Conservation (phyloP, 768 basidiomycete species). For the Trametes sanguinea region DNA sequence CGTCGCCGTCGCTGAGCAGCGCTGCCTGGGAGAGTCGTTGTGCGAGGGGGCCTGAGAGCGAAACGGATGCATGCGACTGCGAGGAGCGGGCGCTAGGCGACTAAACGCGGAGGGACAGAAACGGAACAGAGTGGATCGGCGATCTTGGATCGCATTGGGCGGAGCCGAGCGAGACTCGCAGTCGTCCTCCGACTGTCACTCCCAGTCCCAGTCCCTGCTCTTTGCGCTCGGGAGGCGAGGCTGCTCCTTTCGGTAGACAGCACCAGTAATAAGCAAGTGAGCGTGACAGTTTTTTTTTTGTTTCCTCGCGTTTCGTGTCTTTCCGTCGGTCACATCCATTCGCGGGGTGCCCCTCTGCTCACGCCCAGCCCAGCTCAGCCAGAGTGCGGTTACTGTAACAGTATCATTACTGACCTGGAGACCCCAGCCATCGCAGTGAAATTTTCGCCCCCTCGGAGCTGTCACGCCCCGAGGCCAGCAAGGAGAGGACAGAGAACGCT, state of each 20-base stretch:
- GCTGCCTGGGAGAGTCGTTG: neutral
- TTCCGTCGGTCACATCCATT: neutral
- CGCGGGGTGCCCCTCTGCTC: too few species aligned
- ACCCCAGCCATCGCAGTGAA: slow-evolving; percentile 21
- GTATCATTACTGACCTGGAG: too few species aligned
- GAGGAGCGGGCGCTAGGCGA: neutral
- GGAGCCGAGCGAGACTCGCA: neutral
- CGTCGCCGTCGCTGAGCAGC: neutral
- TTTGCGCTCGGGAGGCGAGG: too few species aligned
- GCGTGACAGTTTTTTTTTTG: neutral
- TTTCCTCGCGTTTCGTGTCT: neutral
- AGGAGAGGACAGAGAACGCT: neutral
- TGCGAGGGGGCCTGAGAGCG: neutral
- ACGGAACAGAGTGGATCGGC: neutral
- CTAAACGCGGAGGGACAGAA: neutral
- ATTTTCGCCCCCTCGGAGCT: slow-evolving; percentile 7
- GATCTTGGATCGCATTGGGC: neutral
- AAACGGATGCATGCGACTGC: too few species aligned
- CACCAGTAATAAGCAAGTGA: too few species aligned
- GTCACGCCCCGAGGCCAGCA: neutral
- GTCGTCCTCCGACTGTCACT: too few species aligned
- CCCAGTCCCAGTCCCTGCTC: too few species aligned
- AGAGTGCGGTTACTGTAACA: too few species aligned
- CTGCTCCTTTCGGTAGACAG: too few species aligned
- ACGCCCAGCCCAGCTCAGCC: neutral